Conservation (phyloP, 2,329 filamentous ascomycete species). For the Aspergillus unguis region DNA sequence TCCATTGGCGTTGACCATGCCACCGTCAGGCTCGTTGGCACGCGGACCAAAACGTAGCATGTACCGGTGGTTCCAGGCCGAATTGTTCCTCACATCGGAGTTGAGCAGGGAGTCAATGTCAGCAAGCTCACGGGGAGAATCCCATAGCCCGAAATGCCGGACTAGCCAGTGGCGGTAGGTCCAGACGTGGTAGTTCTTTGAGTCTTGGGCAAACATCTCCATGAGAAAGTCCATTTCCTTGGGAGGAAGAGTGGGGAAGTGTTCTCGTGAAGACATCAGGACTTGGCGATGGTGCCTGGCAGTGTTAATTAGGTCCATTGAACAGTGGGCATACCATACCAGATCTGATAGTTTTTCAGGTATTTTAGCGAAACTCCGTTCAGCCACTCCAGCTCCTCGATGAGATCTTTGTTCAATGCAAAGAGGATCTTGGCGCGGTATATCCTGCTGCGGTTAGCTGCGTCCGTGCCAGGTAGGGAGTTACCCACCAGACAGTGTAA, state of each 20-base stretch:
- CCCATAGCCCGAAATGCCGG: conserved; percentile 58
- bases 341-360: conserved; percentile 99
- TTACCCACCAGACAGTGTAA: conserved; percentile 83
- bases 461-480: not conserved
- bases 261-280: conserved; percentile 47
- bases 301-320: not conserved
- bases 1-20: conserved; percentile 30
- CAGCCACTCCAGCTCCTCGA: conserved; percentile 77
- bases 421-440: conserved; percentile 81
- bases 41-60: conserved; percentile 77
- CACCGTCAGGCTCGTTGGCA: conserved; percentile 37
- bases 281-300: conserved; percentile 58
- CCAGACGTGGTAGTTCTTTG: conserved; percentile 99
- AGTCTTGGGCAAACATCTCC: conserved; percentile 76
- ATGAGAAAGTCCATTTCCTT: conserved; percentile 74
- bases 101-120: conserved; percentile 70
- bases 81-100: conserved; percentile 89
- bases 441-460: conserved; percentile 50
- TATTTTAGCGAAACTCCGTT: conserved; percentile 77
- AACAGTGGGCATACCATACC: conserved; percentile 44
- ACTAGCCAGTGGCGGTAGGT: conserved; percentile 82
- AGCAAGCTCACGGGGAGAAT: conserved; percentile 59
- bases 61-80: conserved; percentile 95
- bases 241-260: conserved; percentile 55
- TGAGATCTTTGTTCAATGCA: conserved; percentile 61